Evolutionary conservation across 805 yeast genomes (phyloP), one percentile per base, ranked within the genome.

Genomic region (Candida incommunis): DNA sequence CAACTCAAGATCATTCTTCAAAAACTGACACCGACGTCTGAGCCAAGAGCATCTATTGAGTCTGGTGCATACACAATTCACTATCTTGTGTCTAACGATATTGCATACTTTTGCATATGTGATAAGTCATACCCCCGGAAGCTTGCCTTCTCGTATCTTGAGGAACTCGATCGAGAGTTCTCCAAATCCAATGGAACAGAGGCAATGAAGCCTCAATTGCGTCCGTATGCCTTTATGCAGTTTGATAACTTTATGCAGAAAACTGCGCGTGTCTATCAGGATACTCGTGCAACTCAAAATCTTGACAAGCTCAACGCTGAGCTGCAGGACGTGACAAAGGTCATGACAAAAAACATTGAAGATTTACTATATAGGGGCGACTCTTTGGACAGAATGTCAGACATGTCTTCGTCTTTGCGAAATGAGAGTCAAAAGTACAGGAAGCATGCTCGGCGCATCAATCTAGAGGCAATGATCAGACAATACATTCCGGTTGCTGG

Each of bases 311-410:
- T 90, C 51, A 88, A 90, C 62, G 74, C 76, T 42, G 98, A 92
- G 54, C 68, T 92, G 51, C 86, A 82, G 43, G 99, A 94, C 56
- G 98, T 92, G 41, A 87, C 90, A 54, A 78, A 84, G 51, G 94
- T 92, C 46, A 84, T 92, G 94, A 86, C 95, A 48, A 90, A 90
- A 56, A 92, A 92, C 62, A 92, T 92, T 47, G 97, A 92, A 62
- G 98, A 92, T 63, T 68, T 92, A 51, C 71, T 92, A 31, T 88
- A 90, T 63, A 74, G 99, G 57, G 99, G 99, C 11, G 97, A 92
- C 61, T 80, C 88, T 4, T 71, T 92, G 52, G 97, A 92, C 62
- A 55, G 64, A 41, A 84, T 92, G 90, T 77, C 85, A 48, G 96
- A 92, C 59, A 70, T 92, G 58, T 83, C 95, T 26, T 75, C 80